phyloP scores from a whole-genome alignment of 2,329 filamentous ascomycete species.

The Fusarium liriodendri region DNA sequence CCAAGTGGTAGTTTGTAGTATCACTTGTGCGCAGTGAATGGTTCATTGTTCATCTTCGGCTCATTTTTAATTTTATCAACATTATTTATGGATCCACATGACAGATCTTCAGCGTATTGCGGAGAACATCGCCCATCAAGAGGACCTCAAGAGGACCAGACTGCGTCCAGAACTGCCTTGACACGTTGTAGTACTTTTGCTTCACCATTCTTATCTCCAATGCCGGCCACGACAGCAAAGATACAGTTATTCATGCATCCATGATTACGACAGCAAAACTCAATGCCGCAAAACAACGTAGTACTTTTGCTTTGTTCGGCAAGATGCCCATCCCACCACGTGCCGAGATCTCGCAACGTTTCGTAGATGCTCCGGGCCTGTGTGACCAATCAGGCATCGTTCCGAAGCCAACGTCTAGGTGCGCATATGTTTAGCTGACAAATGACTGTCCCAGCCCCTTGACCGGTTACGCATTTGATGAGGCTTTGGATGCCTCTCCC shows the following conservation, averaged over 20 bases:
- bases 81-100: background rate
- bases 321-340: background rate
- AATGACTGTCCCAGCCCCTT: background rate
- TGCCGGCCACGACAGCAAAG: background rate
- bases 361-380: background rate
- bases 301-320: background rate
- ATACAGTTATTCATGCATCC: background rate
- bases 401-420: background rate
- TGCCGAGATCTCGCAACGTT: background rate
- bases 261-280: background rate
- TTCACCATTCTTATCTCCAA: background rate
- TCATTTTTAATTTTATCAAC: background rate
- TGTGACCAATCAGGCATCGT: background rate
- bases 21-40: background rate
- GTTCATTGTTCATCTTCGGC: background rate
- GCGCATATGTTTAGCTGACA: background rate
- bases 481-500: background rate
- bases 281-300: background rate
- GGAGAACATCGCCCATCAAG: background rate
- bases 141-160: background rate
- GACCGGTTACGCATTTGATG: background rate
- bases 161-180: background rate
- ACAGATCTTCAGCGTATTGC: background rate
- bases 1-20: background rate
- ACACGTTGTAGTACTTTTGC: background rate